Base-by-base conservation (phyloP, 2,329 filamentous ascomycete genomes). In the Ramichloridium luteum region DNA sequence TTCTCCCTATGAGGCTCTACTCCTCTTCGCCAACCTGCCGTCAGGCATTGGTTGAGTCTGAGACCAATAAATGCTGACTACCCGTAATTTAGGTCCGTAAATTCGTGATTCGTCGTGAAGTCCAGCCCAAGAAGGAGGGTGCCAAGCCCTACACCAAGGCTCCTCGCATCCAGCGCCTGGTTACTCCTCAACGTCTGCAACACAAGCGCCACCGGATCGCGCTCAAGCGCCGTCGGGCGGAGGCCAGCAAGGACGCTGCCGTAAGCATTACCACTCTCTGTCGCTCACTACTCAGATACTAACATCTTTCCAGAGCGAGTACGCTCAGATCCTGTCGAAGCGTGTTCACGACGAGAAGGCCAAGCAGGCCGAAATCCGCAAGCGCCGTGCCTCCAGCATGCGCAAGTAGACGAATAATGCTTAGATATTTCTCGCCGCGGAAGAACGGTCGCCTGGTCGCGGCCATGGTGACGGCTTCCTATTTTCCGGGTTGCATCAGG, bases 131-230 rank as follows among this genome's bases (percentile, higher is more conserved):
- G 80, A 81, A 79, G 61, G 90, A 96, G 75, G 88, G 85, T 70
- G 92, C 90, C 72, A 80, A 83, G 71, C 69, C 86, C 56, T 96
- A 96, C 80, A 94, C 88, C 80, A 98, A 98, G 83, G 90, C 90
- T 57, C 90, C 90, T 67, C 92, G 88, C 77, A 98, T 98, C 71
- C 90, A 98, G 79, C 84, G 90, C 65, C 84, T 98, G 57, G 85
- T 98, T 57, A 98, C 90, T 60, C 90, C 90, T 65, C 90, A 96
- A 73, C 90, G 90, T 66, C 85, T 98, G 61, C 90, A 98, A 77
- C 90, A 93, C 81, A 98, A 96, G 83, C 85, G 90, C 60, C 90
- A 96, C 75, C 77, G 86, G 56, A 72, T 92, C 58, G 88, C 90
- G 59, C 80, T 98, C 70, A 98, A 98, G 85, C 84, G 88, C 66